Percentiles rank a stretch among this genome's conserved stretches.
Evolutionary conservation across 2,329 filamentous ascomycete species (phyloP).

Genomic region (Sarocladium kiliense): DNA sequence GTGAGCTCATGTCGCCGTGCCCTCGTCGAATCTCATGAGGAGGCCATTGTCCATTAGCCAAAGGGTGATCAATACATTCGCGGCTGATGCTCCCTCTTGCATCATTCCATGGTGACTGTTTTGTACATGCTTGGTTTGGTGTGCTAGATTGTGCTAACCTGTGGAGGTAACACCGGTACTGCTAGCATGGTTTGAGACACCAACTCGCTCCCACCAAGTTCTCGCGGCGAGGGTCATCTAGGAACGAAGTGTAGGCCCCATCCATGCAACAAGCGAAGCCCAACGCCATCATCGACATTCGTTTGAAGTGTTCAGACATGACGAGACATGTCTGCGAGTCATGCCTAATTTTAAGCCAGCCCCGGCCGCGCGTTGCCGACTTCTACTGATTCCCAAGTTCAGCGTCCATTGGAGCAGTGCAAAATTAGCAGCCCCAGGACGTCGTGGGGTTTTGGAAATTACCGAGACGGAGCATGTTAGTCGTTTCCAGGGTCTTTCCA

Average conservation of each 20-base stretch:
- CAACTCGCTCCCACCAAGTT: not conserved
- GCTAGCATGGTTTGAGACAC: not conserved
- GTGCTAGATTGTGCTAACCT: not conserved
- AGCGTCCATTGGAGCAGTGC: not conserved
- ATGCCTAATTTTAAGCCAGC: not conserved
- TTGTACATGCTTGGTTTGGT: too few relatives aligned
- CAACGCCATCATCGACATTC: not conserved
- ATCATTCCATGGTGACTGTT: not conserved
- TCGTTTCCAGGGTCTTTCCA: not conserved
- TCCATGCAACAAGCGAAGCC: not conserved
- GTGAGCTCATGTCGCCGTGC: too few relatives aligned
- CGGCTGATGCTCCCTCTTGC: not conserved
- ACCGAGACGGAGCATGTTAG: not conserved
- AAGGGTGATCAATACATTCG: not conserved
- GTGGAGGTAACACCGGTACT: not conserved
- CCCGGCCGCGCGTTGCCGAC: not conserved
- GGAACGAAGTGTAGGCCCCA: not conserved
- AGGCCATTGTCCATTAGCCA: not conserved
- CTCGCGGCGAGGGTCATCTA: not conserved
- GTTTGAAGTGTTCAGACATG: not conserved
- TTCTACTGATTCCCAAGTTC: not conserved
- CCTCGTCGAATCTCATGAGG: too few relatives aligned
- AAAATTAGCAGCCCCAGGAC: conserved; percentile 5
- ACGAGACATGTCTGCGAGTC: not conserved
- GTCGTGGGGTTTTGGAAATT: conserved; percentile 4